Base-by-base conservation (phyloP, 805 yeast genomes). In the Candida mattraensis region DNA sequence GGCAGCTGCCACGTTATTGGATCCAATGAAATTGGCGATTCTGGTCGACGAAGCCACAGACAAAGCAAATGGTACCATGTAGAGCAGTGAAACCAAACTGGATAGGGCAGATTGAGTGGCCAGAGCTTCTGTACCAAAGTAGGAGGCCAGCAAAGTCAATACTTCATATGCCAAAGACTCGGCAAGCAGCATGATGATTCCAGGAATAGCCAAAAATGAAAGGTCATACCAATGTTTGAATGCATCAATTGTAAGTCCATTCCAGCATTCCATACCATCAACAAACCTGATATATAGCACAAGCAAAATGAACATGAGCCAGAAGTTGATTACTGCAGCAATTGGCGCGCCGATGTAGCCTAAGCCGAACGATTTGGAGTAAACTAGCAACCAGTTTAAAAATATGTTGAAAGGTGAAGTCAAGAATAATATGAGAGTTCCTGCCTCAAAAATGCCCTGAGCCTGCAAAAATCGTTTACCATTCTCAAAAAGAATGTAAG, bases 301-400 rank as follows among this genome's bases (percentile, higher is more conserved):
- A 43, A 84, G 53, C 25, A 77, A 61, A 13, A 68, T 31, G 25
- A 81, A 75, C 87, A 83, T 80, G 35, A 78, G 51, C 80, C 87
- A 83, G 54, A 81, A 78, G 26, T 84, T 80, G 17, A 80, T 67
- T 3, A 77, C 83, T 5, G 84, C 83, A 5, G 88, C 77, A 17
- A 82, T 67, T 15, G 93, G 89, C 1, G 91, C 88, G 8, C 91
- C 91, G 21, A 78, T 53, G 52, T 76, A 83, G 1, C 89, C 93
- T 11, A 87, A 47, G 1, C 95, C 95, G 17, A 48, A 41, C 3
- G 39, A 25, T 11, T 39, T 42, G 15, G 77, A 67, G 81, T 87
- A 80, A 2, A 84, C 87, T 30, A 84, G 60, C 7, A 76, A 35
- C 60, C 82, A 84, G 57, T 82, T 83, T 54, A 82, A 57, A 25